Percentiles rank a stretch among this genome's conserved stretches.
Conservation (phyloP, 352 stramenopile genomes). For the Sclerospora graminicola region DNA sequence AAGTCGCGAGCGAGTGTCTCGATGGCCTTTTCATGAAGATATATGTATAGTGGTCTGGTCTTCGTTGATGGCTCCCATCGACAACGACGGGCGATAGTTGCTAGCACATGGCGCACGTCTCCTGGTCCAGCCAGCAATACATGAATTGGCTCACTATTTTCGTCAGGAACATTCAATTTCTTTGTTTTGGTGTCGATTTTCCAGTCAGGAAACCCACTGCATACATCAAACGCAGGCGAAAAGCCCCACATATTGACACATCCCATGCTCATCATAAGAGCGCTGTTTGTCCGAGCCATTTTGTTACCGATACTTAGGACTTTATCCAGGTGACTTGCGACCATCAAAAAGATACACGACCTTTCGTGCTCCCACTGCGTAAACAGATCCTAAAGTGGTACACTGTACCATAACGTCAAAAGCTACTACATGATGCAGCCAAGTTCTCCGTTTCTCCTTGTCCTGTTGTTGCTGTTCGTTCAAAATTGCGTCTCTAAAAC, state of each 20-base stretch:
- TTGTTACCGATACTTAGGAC: too few relatives aligned
- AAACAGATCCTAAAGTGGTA: background rate
- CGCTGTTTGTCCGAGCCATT: too few relatives aligned
- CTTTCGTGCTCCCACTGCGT: too few relatives aligned
- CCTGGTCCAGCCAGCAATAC: constrained; percentile 56
- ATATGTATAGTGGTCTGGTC: constrained; percentile 65
- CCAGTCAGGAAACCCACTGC: constrained; percentile 4
- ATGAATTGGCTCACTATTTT: constrained; percentile 26
- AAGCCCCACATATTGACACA: constrained; percentile 83
- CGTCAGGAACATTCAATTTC: background rate
- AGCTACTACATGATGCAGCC: background rate
- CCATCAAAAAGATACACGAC: too few relatives aligned
- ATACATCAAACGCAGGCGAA: constrained; percentile 67
- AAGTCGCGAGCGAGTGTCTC: constrained; percentile 86
- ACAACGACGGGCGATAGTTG: too few relatives aligned
- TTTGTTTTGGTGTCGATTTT: background rate
- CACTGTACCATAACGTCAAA: too few relatives aligned
- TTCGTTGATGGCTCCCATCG: constrained; percentile 16
- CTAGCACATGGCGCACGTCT: constrained; percentile 74
- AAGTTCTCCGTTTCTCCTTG: background rate
- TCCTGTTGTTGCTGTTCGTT: constrained; percentile 8
- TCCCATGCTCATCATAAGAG: constrained; percentile 66
- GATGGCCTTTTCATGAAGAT: constrained; percentile 77
- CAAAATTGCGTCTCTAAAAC: background rate
- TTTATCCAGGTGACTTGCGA: constrained; percentile 10